phyloP scores from a whole-genome alignment of 495 filamentous ascomycete species.

The Penicillium paxilli region DNA sequence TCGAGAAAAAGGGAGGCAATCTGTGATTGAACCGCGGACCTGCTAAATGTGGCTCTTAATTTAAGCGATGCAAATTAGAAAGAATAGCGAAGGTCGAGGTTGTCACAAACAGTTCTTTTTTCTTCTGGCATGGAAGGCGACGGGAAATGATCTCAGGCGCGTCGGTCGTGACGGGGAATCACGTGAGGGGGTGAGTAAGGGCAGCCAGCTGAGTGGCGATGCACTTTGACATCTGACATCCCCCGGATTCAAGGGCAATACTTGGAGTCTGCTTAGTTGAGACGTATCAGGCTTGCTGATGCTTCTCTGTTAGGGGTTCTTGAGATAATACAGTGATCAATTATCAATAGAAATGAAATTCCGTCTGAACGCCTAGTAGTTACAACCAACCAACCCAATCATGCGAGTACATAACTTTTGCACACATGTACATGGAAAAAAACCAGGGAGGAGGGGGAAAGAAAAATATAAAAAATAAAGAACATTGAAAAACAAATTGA shows the following conservation, averaged over 20 bases:
- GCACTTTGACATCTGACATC: not conserved
- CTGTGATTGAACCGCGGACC: not conserved
- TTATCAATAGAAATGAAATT: constrained; percentile 1
- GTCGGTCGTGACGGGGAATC: not conserved
- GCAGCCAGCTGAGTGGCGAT: not conserved
- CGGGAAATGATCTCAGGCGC: not conserved
- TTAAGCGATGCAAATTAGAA: not conserved
- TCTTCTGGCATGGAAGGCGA: not conserved
- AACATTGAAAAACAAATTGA: constrained; percentile 17
- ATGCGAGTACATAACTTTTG: constrained; percentile 16
- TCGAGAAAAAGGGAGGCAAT: not conserved
- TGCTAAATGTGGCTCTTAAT: not conserved
- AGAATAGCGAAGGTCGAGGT: not conserved
- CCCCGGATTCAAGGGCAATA: not conserved
- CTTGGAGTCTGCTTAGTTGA: too few species aligned
- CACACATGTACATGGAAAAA: constrained; percentile 18
- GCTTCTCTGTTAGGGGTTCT: too few species aligned
- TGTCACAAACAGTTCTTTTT: not conserved
- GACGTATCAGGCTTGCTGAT: too few species aligned
- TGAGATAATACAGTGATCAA: too few species aligned
- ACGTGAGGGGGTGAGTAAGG: not conserved
- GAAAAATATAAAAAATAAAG: constrained; percentile 4
- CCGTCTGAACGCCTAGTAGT: not conserved
- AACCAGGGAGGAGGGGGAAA: constrained; percentile 4
- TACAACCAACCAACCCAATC: not conserved